Base-by-base conservation (phyloP, 2,329 filamentous ascomycete species). In the Pseudocercospora fuligena region DNA sequence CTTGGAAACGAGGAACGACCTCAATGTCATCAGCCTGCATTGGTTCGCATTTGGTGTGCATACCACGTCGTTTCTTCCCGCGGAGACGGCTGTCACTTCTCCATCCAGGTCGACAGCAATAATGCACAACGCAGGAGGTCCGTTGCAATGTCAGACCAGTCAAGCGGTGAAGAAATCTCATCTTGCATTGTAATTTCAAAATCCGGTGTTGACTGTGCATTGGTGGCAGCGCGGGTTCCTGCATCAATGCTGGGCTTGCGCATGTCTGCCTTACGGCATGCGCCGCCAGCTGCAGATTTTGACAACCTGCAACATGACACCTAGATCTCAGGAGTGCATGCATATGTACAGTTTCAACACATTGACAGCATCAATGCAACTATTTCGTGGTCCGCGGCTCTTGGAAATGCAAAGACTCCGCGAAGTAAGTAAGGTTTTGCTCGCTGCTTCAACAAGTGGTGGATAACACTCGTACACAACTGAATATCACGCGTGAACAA, bases 261-360 rank as follows among this genome's bases (percentile, higher is more conserved):
- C 51, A 29, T 27, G 25, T 27, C 36, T 40, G 36, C 36, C 36
- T 40, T 40, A 40, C 36, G 36, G 36, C 36, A n/a, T 40, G 36
- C 36, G 14, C 36, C 36, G 36, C 14, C 36, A 16, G 36, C 36
- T 40, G 36, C 36, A 40, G 36, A 40, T 40, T 54, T 54, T 23
- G 21, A 54, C 21, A 54, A 54, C 25, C 51, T 29, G 51, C 51
- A 25, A 29, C 51, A 54, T 54, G 51, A 54, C 51, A 54, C 51
- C 25, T 54, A 21, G 51, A 54, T 54, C 51, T 29, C 51, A 54
- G 51, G 51, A 54, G 51, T 54, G 51, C 51, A 54, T 54, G 51
- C 51, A 54, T 54, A 54, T 54, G 23, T 54, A 29, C 51, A 12
- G 14, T n/a, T 29, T 16, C 31, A n/a, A n/a, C 14, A 54, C 16